Percentiles rank a stretch among this genome's conserved stretches.
These are phyloP conservation scores for Fusarium anthophilum DNA, from an alignment of 2,329 filamentous ascomycete species.

Conservation along the genomic window DNA sequence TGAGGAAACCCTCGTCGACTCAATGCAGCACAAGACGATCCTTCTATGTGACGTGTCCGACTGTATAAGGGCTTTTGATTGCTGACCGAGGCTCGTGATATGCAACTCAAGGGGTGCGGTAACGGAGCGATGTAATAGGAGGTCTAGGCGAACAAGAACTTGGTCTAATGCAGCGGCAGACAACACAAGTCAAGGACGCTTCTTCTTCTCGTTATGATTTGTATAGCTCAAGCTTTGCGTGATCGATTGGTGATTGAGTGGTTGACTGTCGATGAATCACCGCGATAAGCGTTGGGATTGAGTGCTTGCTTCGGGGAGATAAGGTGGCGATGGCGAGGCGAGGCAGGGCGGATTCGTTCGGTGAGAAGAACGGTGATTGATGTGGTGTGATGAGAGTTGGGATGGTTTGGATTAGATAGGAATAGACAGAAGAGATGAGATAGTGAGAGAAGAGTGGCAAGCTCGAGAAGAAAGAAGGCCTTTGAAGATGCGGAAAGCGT, in stretches of 20 bases:
- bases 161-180: constrained; percentile 31
- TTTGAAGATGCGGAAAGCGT: constrained; percentile 46
- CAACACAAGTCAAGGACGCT: constrained; percentile 41
- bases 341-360: constrained; percentile 40
- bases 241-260: constrained; percentile 19
- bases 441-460: constrained; percentile 44
- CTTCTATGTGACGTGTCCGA: constrained; percentile 20
- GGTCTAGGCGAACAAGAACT: constrained; percentile 32
- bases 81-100: constrained; percentile 16
- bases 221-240: constrained; percentile 32
- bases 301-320: constrained; percentile 36
- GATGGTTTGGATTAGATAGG: constrained; percentile 26
- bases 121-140: constrained; percentile 18
- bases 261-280: constrained; percentile 30
- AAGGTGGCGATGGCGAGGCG: constrained; percentile 36
- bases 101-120: constrained; percentile 13
- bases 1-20: constrained; percentile 40
- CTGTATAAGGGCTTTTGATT: constrained; percentile 17
- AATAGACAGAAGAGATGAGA: constrained; percentile 33
- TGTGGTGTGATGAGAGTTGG: constrained; percentile 2
- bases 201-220: constrained; percentile 47
- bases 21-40: constrained; percentile 32
- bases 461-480: constrained; percentile 50
- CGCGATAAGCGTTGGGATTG: constrained; percentile 31
- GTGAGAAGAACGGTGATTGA: constrained; percentile 27